phyloP scores from a whole-genome alignment of 306 rosid species.

The Rosa persica region DNA sequence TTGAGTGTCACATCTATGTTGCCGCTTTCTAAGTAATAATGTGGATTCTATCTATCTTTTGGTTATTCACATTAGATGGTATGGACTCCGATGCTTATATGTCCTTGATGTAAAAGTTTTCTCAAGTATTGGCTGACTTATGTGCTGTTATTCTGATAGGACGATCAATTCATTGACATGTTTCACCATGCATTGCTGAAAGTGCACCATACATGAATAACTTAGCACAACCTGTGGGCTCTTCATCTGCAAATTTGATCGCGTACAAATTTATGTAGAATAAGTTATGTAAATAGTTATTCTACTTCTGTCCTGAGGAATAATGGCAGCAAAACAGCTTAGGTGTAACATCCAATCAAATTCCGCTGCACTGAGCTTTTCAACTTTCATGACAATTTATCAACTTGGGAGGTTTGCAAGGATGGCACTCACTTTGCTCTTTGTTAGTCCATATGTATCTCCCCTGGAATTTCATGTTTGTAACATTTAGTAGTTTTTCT shows the following conservation, averaged over 20 bases:
- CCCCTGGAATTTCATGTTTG: constrained; percentile 16
- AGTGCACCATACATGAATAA: constrained; percentile 51
- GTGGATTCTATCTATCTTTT: not conserved
- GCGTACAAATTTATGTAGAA: constrained; percentile 37
- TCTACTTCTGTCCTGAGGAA: constrained; percentile 20
- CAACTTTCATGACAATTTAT: constrained; percentile 3
- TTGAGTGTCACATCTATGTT: not conserved
- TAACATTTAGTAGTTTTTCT: constrained; percentile 17
- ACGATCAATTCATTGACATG: constrained; percentile 83
- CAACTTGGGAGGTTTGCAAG: constrained; percentile 16
- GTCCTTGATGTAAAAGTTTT: not conserved
- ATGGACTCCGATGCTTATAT: constrained; percentile 1
- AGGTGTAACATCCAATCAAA: not conserved
- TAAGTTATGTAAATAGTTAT: constrained; percentile 42
- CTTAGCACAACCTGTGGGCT: constrained; percentile 9
- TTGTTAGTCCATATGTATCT: constrained; percentile 15
- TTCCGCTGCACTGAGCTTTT: constrained; percentile 3
- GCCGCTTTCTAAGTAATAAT: not conserved
- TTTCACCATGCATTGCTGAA: constrained; percentile 64
- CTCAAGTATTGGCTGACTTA: constrained; percentile 20
- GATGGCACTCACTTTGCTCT: constrained; percentile 13
- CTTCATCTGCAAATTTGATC: constrained; percentile 19
- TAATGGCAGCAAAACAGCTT: constrained; percentile 22
- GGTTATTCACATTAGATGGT: not conserved
- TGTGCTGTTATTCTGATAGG: constrained; percentile 42